Evolutionary conservation across 2,329 filamentous ascomycete species (phyloP).

Genomic region (Hymenoscyphus fraxineus): DNA sequence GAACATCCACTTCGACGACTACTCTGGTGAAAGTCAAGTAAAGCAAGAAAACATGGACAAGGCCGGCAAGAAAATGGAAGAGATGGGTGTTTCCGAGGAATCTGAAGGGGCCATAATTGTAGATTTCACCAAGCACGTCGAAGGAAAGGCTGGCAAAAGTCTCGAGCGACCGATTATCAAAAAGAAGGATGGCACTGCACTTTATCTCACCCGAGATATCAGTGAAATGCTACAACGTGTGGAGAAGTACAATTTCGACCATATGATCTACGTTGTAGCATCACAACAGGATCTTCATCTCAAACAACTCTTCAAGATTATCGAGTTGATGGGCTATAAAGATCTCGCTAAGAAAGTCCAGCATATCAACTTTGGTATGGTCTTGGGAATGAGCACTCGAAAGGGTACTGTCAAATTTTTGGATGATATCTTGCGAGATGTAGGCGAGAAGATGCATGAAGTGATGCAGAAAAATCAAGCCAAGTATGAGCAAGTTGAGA

Average conservation of each 20-base stretch:
- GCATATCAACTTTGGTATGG: conserved; percentile 73
- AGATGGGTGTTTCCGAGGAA: conserved; percentile 63
- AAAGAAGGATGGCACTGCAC: conserved; percentile 70
- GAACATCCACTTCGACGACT: conserved; percentile 68
- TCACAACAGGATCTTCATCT: conserved; percentile 70
- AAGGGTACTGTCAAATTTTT: conserved; percentile 73
- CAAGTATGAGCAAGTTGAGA: conserved; percentile 86
- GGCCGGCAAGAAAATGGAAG: conserved; percentile 57
- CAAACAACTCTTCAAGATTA: conserved; percentile 71
- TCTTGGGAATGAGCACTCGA: conserved; percentile 66
- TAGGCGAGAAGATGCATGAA: conserved; percentile 94
- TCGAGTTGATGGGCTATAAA: conserved; percentile 65
- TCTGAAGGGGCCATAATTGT: conserved; percentile 70
- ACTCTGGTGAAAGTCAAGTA: conserved; percentile 73
- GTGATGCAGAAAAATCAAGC: conserved; percentile 87
- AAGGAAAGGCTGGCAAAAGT: conserved; percentile 63
- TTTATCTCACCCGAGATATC: conserved; percentile 76
- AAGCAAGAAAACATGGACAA: conserved; percentile 62
- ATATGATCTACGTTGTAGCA: conserved; percentile 78
- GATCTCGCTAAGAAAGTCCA: conserved; percentile 66
- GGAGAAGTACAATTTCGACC: conserved; percentile 64
- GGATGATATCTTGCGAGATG: conserved; percentile 69
- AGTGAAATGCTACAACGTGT: conserved; percentile 66
- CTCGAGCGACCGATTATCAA: conserved; percentile 68
- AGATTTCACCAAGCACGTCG: conserved; percentile 65